Conservation (phyloP, 192 early-diverging fungal species). For the Mortierella antarctica region DNA sequence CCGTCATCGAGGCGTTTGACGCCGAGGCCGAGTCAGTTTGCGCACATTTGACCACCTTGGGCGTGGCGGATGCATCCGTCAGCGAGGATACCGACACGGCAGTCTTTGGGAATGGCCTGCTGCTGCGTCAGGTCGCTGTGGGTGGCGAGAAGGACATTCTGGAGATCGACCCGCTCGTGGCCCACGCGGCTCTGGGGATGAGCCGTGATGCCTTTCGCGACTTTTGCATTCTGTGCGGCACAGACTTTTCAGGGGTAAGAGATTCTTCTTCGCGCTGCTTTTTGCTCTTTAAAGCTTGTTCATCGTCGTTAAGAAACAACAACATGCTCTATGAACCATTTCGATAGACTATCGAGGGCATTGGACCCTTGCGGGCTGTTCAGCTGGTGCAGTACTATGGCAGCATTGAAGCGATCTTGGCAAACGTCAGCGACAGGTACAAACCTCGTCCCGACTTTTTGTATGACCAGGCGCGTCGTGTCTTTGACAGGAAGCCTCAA, state of each 20-base stretch:
- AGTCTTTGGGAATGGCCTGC: slow-evolving; percentile 62
- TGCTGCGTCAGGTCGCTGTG: slow-evolving; percentile 60
- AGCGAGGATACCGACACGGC: slow-evolving; percentile 73
- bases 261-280: background rate
- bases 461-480: slow-evolving; percentile 39
- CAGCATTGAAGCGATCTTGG: slow-evolving; percentile 70
- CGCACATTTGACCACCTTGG: slow-evolving; percentile 61
- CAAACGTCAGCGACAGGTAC: slow-evolving; percentile 14
- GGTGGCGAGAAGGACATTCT: slow-evolving; percentile 39
- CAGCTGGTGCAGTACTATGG: slow-evolving; percentile 65
- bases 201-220: slow-evolving; percentile 68
- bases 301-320: background rate
- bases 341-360: slow-evolving; percentile 62
- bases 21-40: slow-evolving; percentile 78
- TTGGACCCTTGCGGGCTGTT: slow-evolving; percentile 74
- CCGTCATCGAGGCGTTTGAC: slow-evolving; percentile 53
- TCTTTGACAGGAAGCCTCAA: slow-evolving; percentile 27
- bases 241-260: slow-evolving; percentile 71
- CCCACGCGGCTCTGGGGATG: slow-evolving; percentile 60
- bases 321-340: background rate
- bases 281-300: background rate
- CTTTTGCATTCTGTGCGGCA: slow-evolving; percentile 82
- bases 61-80: slow-evolving; percentile 65
- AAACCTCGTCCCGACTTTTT: slow-evolving; percentile 21
- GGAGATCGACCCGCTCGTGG: slow-evolving; percentile 62